phyloP scores from a whole-genome alignment of 2,329 filamentous ascomycete genomes.

The Rutstroemia sp. region DNA sequence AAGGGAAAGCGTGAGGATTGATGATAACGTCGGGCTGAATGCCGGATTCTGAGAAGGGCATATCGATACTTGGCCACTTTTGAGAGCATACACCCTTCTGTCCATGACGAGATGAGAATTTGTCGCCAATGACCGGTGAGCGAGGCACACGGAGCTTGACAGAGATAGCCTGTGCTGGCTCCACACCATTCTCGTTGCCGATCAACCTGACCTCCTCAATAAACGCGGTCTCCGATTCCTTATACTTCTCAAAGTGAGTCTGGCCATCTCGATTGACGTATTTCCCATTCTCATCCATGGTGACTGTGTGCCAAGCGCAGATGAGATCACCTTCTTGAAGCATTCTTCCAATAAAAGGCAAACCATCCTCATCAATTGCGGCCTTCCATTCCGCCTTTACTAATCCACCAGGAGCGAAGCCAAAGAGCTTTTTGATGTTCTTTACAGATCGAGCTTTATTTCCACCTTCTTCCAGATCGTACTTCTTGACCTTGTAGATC shows the following conservation, averaged over 20 bases:
- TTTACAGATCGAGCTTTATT: slow-evolving; percentile 58
- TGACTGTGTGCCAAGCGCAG: slow-evolving; percentile 84
- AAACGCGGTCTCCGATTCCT: slow-evolving; percentile 80
- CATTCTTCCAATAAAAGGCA: slow-evolving; percentile 72
- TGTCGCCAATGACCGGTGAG: slow-evolving; percentile 90
- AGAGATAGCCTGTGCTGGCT: slow-evolving; percentile 80
- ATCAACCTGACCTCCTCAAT: slow-evolving; percentile 91
- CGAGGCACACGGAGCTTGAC: slow-evolving; percentile 91
- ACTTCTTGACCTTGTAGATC: slow-evolving; percentile 96
- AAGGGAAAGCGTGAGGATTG: slow-evolving; percentile 98
- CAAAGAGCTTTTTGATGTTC: slow-evolving; percentile 75
- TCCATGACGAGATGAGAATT: slow-evolving; percentile 96
- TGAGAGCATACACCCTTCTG: slow-evolving; percentile 97
- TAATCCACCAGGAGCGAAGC: slow-evolving; percentile 73
- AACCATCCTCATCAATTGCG: slow-evolving; percentile 78
- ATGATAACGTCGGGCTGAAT: slow-evolving; percentile 98
- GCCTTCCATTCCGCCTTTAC: slow-evolving; percentile 64
- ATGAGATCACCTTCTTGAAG: slow-evolving; percentile 77
- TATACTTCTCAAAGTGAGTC: slow-evolving; percentile 90
- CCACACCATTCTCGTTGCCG: slow-evolving; percentile 73
- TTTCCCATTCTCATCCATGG: slow-evolving; percentile 68
- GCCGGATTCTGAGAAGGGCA: slow-evolving; percentile 94
- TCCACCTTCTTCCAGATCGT: slow-evolving; percentile 73
- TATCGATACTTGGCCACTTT: slow-evolving; percentile 87
- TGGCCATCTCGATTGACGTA: slow-evolving; percentile 79